Conservation (phyloP, 129 eudicot genomes). For the Flaveria sonorensis region DNA sequence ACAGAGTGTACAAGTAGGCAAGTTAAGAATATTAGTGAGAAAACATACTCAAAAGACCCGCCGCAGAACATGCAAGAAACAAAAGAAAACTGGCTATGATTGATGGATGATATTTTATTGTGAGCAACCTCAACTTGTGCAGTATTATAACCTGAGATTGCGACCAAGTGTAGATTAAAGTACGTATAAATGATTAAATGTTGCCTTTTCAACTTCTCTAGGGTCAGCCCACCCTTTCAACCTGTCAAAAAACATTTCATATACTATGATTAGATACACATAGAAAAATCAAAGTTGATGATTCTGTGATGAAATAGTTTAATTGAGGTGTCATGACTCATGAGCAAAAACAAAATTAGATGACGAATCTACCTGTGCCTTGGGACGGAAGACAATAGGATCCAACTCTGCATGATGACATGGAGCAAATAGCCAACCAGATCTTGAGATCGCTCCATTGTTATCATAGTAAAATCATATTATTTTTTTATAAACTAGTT, state of each 20-base stretch:
- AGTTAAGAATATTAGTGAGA: slow-evolving; percentile 19
- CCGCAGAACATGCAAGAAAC: slow-evolving; percentile 24
- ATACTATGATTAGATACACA: not conserved
- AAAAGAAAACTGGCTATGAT: not conserved
- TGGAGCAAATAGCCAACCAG: too few relatives aligned
- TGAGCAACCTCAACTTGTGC: slow-evolving; percentile 16
- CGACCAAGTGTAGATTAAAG: slow-evolving; percentile 12
- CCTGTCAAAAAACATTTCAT: not conserved
- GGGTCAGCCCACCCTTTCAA: slow-evolving; percentile 2
- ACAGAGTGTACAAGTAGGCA: not conserved
- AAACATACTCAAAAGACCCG: not conserved
- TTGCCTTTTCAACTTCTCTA: not conserved
- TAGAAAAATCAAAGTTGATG: not conserved
- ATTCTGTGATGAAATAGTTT: slow-evolving; percentile 9
- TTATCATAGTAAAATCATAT: too few relatives aligned
- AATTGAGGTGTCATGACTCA: not conserved
- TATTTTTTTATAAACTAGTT: too few relatives aligned
- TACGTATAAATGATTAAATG: not conserved
- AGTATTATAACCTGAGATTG: slow-evolving; percentile 2
- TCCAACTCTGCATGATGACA: too few relatives aligned
- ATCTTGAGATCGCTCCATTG: too few relatives aligned
- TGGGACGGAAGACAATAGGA: not conserved
- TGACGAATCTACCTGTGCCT: not conserved
- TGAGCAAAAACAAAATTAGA: not conserved
- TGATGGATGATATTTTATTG: not conserved